phyloP scores from a whole-genome alignment of 1,284 basidiomycete genomes.

The Ceratobasidium sp. region DNA sequence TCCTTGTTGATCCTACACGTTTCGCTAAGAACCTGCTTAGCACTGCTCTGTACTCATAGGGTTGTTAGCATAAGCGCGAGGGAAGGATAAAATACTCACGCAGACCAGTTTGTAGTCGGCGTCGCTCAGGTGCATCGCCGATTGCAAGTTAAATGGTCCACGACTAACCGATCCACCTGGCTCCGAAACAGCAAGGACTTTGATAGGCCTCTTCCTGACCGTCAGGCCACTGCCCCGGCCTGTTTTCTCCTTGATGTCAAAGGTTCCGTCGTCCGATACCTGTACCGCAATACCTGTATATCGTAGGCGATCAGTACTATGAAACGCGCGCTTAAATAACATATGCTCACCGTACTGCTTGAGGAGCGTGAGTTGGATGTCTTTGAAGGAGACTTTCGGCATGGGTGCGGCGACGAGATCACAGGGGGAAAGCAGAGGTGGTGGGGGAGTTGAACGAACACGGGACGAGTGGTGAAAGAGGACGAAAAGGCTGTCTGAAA shows the following conservation, averaged over 20 bases:
- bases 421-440: background rate
- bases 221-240: background rate
- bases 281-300: background rate
- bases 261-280: background rate
- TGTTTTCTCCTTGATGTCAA: background rate
- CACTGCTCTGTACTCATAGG: background rate
- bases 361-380: background rate
- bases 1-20: background rate
- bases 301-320: background rate
- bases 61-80: background rate
- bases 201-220: background rate
- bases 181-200: background rate
- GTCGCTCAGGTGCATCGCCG: background rate
- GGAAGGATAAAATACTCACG: background rate
- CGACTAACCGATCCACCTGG: background rate
- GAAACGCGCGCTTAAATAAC: background rate
- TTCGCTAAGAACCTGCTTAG: background rate
- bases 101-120: constrained; percentile 1
- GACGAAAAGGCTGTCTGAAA: background rate
- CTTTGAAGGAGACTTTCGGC: background rate
- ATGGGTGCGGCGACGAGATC: background rate
- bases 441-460: background rate
- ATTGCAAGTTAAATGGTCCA: background rate
- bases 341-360: background rate
- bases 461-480: background rate